Base-by-base conservation (phyloP, 306 rosid genomes). In the Argentina anserina region DNA sequence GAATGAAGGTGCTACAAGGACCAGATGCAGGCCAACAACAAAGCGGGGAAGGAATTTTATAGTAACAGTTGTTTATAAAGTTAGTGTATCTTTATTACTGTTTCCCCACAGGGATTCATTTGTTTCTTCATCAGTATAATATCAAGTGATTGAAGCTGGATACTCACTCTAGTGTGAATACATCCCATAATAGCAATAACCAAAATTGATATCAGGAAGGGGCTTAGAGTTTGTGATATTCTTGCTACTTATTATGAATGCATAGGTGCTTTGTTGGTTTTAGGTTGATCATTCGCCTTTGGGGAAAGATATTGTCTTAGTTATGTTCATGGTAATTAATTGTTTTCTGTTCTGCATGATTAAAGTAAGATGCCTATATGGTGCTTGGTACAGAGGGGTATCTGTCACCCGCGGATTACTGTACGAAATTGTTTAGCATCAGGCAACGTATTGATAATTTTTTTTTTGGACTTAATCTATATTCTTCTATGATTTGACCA, bases 1-100 rank as follows among this genome's bases (percentile, higher is more conserved):
- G 34, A 20, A 42, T 72, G 67, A 55, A 43, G 45, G 36, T 23
- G 21, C 46, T 74, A 10, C 71, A 37, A 36, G 40, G 71, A 64
- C 39, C 62, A 47, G 64, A 26, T 18, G n/a, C 46, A 40, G 39
- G 49, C 26, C 28, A 36, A 50, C 39, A 36, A 65, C 20, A 40
- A 18, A 17, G 52, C 55, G 40, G 66, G 29, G 26, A 71, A 53
- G 26, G 23, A 67, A 45, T 9, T 9, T 28, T 2, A 15, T 37
- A 53, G 2, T 7, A 53, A 36, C 50, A 36, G 26, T 37, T 39
- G 37, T 29, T 36, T 17, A 37, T 23, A 69, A 14, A 1, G 3
- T 3, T 21, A 25, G 29, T 40, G 43, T 52, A 37, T 7, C 3
- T 69, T 52, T 50, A 21, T 52, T 52, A 12, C 33, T 2, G 17